phyloP scores from a whole-genome alignment of 495 filamentous ascomycete genomes.

The Daldinia decipiens region DNA sequence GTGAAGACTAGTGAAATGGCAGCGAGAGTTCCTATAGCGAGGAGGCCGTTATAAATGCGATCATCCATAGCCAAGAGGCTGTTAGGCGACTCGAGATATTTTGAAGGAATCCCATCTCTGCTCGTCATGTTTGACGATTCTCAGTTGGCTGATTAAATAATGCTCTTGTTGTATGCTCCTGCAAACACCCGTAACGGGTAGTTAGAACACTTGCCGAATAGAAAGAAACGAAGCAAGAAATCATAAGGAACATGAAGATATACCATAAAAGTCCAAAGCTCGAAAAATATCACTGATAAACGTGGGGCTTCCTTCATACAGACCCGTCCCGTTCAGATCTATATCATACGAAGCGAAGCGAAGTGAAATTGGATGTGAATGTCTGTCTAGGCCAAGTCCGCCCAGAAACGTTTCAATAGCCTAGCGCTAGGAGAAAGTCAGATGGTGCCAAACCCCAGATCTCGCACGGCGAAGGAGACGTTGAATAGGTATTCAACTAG shows the following conservation, averaged over 20 bases:
- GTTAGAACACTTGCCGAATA: neutral
- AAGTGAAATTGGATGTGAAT: constrained; percentile 5
- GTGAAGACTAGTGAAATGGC: constrained; percentile 60
- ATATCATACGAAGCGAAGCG: neutral
- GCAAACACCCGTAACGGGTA: neutral
- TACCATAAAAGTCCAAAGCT: neutral
- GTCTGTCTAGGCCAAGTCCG: neutral
- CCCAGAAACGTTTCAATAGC: constrained; percentile 20
- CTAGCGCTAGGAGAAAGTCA: constrained; percentile 7
- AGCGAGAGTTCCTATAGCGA: constrained; percentile 60
- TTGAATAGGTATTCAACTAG: constrained; percentile 1
- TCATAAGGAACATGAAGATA: constrained; percentile 5
- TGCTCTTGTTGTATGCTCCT: neutral
- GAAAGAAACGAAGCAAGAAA: neutral
- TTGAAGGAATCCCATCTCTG: constrained; percentile 22
- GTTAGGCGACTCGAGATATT: constrained; percentile 29
- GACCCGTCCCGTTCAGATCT: neutral
- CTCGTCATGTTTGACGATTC: constrained; percentile 22
- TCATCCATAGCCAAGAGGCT: constrained; percentile 30
- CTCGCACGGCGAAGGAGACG: neutral
- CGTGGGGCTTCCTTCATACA: neutral
- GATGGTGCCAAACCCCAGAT: constrained; percentile 25
- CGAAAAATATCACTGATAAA: neutral
- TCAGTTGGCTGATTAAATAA: neutral
- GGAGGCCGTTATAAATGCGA: constrained; percentile 41